Percentiles rank a stretch among this genome's conserved stretches.
Conservation (phyloP, 352 stramenopile species). For the Detonula confervacea region DNA sequence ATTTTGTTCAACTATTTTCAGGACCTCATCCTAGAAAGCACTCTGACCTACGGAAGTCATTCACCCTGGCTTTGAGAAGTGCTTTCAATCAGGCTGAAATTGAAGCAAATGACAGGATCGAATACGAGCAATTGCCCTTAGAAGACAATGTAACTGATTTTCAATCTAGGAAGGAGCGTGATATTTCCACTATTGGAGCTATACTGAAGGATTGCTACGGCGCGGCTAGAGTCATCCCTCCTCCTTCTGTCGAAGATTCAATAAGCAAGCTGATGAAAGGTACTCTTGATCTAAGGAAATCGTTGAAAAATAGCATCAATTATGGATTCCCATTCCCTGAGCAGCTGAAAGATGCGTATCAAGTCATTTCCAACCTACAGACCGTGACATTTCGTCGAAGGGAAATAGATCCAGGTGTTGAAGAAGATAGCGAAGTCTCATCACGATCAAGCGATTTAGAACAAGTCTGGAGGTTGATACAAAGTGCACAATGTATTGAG, state of each 20-base stretch:
- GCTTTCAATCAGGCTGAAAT: slow-evolving; percentile 8
- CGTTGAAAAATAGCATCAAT: slow-evolving; percentile 16
- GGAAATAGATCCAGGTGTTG: not conserved
- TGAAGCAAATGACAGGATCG: not conserved
- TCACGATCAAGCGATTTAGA: slow-evolving; percentile 32
- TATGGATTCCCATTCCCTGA: slow-evolving; percentile 35
- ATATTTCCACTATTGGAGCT: slow-evolving; percentile 34
- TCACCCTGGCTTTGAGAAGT: slow-evolving; percentile 4
- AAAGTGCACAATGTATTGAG: slow-evolving; percentile 10
- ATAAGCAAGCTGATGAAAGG: slow-evolving; percentile 38
- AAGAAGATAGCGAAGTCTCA: slow-evolving; percentile 24
- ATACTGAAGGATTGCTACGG: slow-evolving; percentile 46
- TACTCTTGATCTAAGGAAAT: slow-evolving; percentile 21
- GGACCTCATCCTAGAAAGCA: slow-evolving; percentile 35
- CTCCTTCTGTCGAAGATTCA: slow-evolving; percentile 20
- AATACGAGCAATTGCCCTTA: not conserved
- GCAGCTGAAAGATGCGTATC: slow-evolving; percentile 24
- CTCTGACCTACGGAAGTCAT: slow-evolving; percentile 20
- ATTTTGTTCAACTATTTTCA: slow-evolving; percentile 49
- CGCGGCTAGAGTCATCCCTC: slow-evolving; percentile 30
- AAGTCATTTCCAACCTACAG: slow-evolving; percentile 32
- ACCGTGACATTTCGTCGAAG: slow-evolving; percentile 22
- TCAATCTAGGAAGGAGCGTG: slow-evolving; percentile 25
- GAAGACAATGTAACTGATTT: slow-evolving; percentile 10
- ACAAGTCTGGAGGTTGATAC: slow-evolving; percentile 32